phyloP scores from a whole-genome alignment of 1,139 yeast species.

The Blastobotrys proliferans region DNA sequence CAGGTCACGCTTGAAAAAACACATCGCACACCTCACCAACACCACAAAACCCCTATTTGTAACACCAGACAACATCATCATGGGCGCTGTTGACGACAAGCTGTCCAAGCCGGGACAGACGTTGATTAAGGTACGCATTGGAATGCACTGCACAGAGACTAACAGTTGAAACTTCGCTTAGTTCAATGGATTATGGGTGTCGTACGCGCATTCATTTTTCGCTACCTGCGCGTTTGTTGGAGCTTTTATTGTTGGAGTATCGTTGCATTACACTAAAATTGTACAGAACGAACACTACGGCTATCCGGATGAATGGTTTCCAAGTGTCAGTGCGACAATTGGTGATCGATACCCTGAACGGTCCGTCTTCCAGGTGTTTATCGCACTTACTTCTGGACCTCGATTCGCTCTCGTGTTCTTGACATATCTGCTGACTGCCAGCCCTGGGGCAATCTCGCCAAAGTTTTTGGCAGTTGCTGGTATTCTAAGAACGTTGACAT shows the following conservation, averaged over 20 bases:
- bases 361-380: slow-evolving; percentile 81
- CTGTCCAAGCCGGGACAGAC: slow-evolving; percentile 20
- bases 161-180: not conserved
- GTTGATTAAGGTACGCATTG: slow-evolving; percentile 10
- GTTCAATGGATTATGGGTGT: slow-evolving; percentile 60
- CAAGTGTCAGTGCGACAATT: slow-evolving; percentile 93
- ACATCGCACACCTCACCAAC: not conserved
- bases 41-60: not conserved
- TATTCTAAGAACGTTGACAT: slow-evolving; percentile 75
- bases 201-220: slow-evolving; percentile 65
- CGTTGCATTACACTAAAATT: slow-evolving; percentile 77
- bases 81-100: too few species aligned
- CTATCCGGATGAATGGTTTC: slow-evolving; percentile 98
- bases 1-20: not conserved
- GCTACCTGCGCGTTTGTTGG: slow-evolving; percentile 68
- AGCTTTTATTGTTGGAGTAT: slow-evolving; percentile 69
- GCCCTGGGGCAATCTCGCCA: slow-evolving; percentile 43
- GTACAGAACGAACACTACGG: slow-evolving; percentile 82
- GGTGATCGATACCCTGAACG: slow-evolving; percentile 97
- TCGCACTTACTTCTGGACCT: slow-evolving; percentile 52
- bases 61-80: not conserved
- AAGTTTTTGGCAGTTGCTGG: slow-evolving; percentile 53
- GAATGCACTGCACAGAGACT: not conserved
- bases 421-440: slow-evolving; percentile 45
- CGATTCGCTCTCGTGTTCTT: slow-evolving; percentile 69